Conservation (phyloP, 352 stramenopile genomes). For the Phytophthora megakarya region DNA sequence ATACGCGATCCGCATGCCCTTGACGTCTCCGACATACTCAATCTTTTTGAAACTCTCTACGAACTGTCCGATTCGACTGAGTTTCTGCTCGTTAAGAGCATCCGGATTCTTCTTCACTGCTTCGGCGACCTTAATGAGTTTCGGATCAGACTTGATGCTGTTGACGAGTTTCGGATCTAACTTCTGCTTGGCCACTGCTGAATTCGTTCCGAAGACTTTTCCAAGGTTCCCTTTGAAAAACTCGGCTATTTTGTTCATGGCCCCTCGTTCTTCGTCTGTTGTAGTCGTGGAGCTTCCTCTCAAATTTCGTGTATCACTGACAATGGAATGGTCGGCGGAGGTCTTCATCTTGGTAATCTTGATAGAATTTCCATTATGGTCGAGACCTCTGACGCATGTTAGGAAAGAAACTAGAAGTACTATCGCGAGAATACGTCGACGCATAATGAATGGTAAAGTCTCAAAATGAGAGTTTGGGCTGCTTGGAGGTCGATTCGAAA, state of each 20-base stretch:
- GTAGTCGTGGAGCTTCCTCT: constrained; percentile 7
- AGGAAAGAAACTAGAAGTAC: constrained; percentile 9
- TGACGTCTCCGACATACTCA: constrained; percentile 11
- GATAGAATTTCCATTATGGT: neutral
- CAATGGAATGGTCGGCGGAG: neutral
- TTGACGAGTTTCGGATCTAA: neutral
- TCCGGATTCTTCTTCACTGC: neutral
- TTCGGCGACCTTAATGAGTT: neutral
- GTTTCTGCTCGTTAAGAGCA: neutral
- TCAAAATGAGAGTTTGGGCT: neutral
- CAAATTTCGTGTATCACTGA: constrained; percentile 4
- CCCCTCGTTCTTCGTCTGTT: constrained; percentile 7
- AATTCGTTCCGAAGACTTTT: constrained; percentile 4
- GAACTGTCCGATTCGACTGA: constrained; percentile 6
- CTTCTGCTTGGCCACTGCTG: neutral
- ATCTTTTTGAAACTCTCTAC: constrained; percentile 12
- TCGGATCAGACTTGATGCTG: neutral
- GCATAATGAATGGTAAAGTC: constrained; percentile 6
- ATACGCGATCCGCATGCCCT: constrained; percentile 24
- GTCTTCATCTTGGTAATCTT: neutral
- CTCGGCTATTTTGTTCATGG: neutral
- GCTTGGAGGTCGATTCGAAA: constrained; percentile 16
- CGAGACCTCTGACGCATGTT: constrained; percentile 1
- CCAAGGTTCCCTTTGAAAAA: constrained; percentile 7
- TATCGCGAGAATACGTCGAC: constrained; percentile 11